Conservation (phyloP, 306 rosid genomes). For the Acacia confusa region DNA sequence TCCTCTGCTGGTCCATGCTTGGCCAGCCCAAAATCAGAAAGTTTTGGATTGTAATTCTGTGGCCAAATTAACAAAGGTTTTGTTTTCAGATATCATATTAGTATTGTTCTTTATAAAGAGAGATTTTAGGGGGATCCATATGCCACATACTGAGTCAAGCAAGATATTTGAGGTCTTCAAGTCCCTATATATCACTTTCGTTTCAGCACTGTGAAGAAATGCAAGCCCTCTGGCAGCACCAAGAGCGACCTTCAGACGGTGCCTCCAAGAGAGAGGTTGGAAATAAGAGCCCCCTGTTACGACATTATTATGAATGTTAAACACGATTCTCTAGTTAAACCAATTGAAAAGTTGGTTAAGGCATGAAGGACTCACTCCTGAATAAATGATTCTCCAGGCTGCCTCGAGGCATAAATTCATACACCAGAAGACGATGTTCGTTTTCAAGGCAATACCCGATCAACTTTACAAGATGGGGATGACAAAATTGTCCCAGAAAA, state of each 20-base stretch:
- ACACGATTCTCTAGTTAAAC: conserved; percentile 22
- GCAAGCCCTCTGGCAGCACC: conserved; percentile 80
- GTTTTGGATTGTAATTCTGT: conserved; percentile 63
- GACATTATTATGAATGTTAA: conserved; percentile 23
- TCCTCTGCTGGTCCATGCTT: conserved; percentile 50
- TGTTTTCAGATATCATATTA: conserved; percentile 13
- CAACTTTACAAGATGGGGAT: conserved; percentile 66
- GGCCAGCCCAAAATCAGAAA: conserved; percentile 58
- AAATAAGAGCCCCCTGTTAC: conserved; percentile 66
- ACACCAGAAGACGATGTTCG: conserved; percentile 57
- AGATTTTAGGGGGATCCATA: neutral
- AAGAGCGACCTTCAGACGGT: conserved; percentile 67
- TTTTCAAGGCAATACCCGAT: conserved; percentile 67
- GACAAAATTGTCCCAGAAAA: conserved; percentile 58
- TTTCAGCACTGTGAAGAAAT: conserved; percentile 58
- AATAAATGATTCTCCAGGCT: conserved; percentile 79
- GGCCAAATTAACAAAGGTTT: conserved; percentile 21
- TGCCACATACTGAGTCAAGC: conserved; percentile 58
- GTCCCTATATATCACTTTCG: conserved; percentile 52
- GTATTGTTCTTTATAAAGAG: neutral
- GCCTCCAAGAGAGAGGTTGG: conserved; percentile 74
- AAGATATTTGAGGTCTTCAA: conserved; percentile 61
- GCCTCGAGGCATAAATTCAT: conserved; percentile 72
- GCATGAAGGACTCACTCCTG: conserved; percentile 49
- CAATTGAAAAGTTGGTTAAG: neutral